Percentiles rank a stretch among this genome's conserved stretches.
These are phyloP conservation scores for Cicer yamashitae DNA, from an alignment of 306 rosid genomes.

Conservation along the genomic window DNA sequence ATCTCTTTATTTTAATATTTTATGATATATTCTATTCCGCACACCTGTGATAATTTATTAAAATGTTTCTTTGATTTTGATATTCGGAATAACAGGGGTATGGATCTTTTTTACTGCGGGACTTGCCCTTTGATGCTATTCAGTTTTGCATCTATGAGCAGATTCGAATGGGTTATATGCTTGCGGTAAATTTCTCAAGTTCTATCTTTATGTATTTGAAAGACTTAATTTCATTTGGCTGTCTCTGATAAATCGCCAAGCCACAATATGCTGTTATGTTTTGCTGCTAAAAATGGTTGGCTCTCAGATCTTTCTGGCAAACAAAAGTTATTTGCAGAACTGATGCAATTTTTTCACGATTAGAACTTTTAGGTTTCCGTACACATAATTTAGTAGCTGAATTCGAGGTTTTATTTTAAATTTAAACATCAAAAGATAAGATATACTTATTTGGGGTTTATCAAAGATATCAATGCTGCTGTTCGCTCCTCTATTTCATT, in stretches of 20 bases:
- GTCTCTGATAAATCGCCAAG: not conserved
- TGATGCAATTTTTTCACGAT: not conserved
- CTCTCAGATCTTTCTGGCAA: constrained; percentile 6
- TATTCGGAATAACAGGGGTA: constrained; percentile 69
- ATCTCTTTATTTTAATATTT: constrained; percentile 17
- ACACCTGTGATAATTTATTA: not conserved
- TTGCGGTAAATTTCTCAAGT: constrained; percentile 63
- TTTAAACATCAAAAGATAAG: constrained; percentile 9
- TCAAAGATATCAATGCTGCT: constrained; percentile 26
- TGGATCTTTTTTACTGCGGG: constrained; percentile 86
- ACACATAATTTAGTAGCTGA: constrained; percentile 2
- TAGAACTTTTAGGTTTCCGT: constrained; percentile 10
- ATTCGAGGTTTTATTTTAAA: not conserved
- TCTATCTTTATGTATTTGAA: constrained; percentile 23
- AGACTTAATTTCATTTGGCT: not conserved
- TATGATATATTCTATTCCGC: constrained; percentile 26
- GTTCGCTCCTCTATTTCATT: constrained; percentile 38
- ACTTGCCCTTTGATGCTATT: constrained; percentile 93
- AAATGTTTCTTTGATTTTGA: constrained; percentile 29
- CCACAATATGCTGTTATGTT: constrained; percentile 4
- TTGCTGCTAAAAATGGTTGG: not conserved
- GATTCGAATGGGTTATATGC: constrained; percentile 86
- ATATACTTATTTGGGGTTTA: not conserved
- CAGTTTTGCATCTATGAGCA: constrained; percentile 97
- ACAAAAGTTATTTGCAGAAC: not conserved